Evolutionary conservation across 2,329 filamentous ascomycete species (phyloP).

Genomic region (Xylariaceae sp.): DNA sequence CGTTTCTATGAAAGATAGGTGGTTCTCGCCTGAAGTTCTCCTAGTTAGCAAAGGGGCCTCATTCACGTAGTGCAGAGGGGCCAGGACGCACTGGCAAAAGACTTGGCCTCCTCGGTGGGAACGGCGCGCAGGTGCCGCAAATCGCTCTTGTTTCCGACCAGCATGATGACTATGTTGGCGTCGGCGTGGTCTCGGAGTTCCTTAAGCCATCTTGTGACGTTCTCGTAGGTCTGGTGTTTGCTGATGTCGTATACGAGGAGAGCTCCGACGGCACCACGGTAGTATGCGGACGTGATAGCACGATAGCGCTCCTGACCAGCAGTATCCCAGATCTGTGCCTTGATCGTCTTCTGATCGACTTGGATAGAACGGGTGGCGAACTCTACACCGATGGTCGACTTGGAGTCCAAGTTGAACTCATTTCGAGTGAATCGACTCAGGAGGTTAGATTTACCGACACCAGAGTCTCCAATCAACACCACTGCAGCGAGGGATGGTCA

Average conservation of each 20-base stretch:
- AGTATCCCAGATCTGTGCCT: conserved; percentile 99
- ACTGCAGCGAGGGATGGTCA: conserved; percentile 49
- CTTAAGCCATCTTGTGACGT: conserved; percentile 98
- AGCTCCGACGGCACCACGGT: conserved; percentile 93
- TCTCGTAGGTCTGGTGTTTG: conserved; percentile 99
- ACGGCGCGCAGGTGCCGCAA: conserved; percentile 96
- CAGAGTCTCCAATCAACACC: conserved; percentile 97
- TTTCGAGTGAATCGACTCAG: conserved; percentile 99
- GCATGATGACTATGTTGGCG: conserved; percentile 99
- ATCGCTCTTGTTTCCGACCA: conserved; percentile 99
- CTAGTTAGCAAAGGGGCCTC: conserved; percentile 25
- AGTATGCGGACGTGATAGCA: conserved; percentile 98
- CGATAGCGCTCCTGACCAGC: conserved; percentile 98
- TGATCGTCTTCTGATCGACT: conserved; percentile 99
- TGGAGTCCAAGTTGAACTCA: conserved; percentile 99
- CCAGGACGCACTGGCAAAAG: conserved; percentile 75
- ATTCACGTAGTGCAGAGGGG: background rate
- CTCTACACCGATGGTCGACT: conserved; percentile 99
- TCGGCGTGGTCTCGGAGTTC: conserved; percentile 97
- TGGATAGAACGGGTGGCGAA: conserved; percentile 98
- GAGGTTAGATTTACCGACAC: conserved; percentile 99
- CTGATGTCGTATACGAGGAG: conserved; percentile 99
- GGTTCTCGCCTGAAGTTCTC: conserved; percentile 74
- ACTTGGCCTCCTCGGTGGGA: conserved; percentile 94
- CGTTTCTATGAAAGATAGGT: conserved; percentile 98